A percentile compares a stretch with the other conserved stretches of the same genome.
Conservation (phyloP, 495 filamentous ascomycete species). For the Cladorrhinum samala region DNA sequence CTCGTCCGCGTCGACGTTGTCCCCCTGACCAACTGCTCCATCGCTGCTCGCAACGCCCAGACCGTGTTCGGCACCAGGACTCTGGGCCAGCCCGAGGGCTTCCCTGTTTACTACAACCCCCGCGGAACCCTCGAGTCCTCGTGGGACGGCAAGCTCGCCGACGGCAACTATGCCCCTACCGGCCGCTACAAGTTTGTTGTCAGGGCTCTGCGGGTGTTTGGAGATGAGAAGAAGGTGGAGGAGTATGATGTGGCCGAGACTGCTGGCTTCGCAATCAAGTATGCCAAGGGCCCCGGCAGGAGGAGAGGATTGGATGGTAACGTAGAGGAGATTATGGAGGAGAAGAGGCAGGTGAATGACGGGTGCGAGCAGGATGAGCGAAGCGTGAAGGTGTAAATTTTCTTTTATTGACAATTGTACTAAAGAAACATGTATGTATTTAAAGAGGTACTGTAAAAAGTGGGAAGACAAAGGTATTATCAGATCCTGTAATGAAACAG, state of each 20-base stretch:
- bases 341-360: not conserved
- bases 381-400: not conserved
- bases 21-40: conserved; percentile 24
- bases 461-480: not conserved
- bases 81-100: conserved; percentile 27
- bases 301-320: not conserved
- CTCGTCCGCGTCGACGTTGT: conserved; percentile 41
- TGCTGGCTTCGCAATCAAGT: conserved; percentile 31
- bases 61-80: conserved; percentile 34
- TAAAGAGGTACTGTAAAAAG: not conserved
- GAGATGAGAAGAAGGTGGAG: conserved; percentile 21
- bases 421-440: too few species aligned
- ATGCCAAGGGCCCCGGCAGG: conserved; percentile 5
- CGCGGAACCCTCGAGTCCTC: conserved; percentile 25
- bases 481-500: not conserved
- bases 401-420: too few species aligned
- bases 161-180: conserved; percentile 37
- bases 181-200: conserved; percentile 41
- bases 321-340: not conserved
- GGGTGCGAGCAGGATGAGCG: not conserved
- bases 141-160: conserved; percentile 40
- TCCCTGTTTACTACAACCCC: conserved; percentile 35
- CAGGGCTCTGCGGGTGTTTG: conserved; percentile 40
- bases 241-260: conserved; percentile 38
- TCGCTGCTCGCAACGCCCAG: conserved; percentile 16